Base-by-base conservation (phyloP, 2,329 filamentous ascomycete genomes). In the Fonsecaea erecta region DNA sequence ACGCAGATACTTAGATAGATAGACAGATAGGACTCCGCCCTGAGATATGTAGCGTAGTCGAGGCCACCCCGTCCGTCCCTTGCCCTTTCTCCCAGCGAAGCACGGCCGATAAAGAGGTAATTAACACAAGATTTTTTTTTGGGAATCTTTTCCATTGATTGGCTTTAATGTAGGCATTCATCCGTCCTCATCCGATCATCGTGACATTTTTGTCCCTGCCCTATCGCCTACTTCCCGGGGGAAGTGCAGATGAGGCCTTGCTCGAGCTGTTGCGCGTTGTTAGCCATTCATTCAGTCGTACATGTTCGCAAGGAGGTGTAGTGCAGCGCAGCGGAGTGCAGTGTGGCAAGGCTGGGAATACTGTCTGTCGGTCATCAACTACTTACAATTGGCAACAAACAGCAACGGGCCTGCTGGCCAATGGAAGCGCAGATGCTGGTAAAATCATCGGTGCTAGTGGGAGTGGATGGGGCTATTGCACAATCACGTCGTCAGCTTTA, bases 371-470 rank as follows among this genome's bases (percentile, higher is more conserved):
- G 28, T 8, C 28, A 30, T 30, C 16, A 56, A 8, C 34, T 32
- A 69, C 65, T 65, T 60, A 69, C 67, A 32, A 87, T 79, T 7
- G 85, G 85, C 18, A 87, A 69, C 12, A 82, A 74, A 69, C 85
- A 88, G 81, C 85, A 87, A 71, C 83, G 83, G 63, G 84, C 84
- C 66, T 81, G 81, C 76, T 86, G 84, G 58, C 84, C 84, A 4
- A 79, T 77, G 4, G 70, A 77, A 1, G 83, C 60, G 71, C 84
- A 86, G 68, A 81, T 75, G 24, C 76, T 74, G 65, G 77, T 75
- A 75, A 86, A 84, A 64, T 78, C 72, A 24, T 76, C 74, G 58
- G 78, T 76, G 67, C 74, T 72, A 40, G 72, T 71, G 14, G 83
- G 82, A 3, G 73, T 70, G 0, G 61, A 32, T 8, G 73, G 8